Percentiles rank a stretch among this genome's conserved stretches.
Evolutionary conservation across 257 asterid species (phyloP).

Genomic region (Nicotiana tabacum): DNA sequence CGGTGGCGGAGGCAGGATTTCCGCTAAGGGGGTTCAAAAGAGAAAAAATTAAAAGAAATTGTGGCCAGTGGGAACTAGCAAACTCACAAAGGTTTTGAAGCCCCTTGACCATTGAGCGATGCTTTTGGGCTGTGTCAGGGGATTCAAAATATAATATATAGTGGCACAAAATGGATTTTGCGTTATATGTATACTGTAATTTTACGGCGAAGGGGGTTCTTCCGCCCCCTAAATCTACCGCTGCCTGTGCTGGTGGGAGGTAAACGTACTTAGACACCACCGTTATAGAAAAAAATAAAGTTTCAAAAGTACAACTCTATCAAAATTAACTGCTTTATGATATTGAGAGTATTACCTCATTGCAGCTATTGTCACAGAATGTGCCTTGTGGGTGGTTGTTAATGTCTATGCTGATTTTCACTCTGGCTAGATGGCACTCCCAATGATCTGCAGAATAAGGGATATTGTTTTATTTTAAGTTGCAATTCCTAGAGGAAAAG

Average conservation of each 20-base stretch:
- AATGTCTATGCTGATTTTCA: slow-evolving; percentile 25
- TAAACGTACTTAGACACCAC: neutral
- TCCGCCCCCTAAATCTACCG: too few relatives aligned
- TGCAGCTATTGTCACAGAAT: slow-evolving; percentile 40
- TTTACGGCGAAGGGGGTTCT: too few relatives aligned
- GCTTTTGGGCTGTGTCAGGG: too few relatives aligned
- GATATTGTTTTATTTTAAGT: neutral
- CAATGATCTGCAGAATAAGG: slow-evolving; percentile 38
- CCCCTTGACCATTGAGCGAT: too few relatives aligned
- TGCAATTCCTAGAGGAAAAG: neutral
- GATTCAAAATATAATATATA: too few relatives aligned
- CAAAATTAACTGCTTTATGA: neutral
- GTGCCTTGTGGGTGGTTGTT: slow-evolving; percentile 33
- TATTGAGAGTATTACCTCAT: slow-evolving; percentile 30
- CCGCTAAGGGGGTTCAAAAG: too few relatives aligned
- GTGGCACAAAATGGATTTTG: too few relatives aligned
- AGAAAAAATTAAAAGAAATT: too few relatives aligned
- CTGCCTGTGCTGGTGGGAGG: neutral
- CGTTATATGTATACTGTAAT: too few relatives aligned
- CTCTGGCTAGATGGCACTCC: slow-evolving; percentile 39
- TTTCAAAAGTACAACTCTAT: neutral
- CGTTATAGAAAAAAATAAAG: neutral
- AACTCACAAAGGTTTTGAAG: too few relatives aligned
- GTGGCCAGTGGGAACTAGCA: too few relatives aligned
- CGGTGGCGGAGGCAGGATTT: too few relatives aligned